Base-by-base conservation (phyloP, 129 eudicot genomes). In the Mikania micrantha region DNA sequence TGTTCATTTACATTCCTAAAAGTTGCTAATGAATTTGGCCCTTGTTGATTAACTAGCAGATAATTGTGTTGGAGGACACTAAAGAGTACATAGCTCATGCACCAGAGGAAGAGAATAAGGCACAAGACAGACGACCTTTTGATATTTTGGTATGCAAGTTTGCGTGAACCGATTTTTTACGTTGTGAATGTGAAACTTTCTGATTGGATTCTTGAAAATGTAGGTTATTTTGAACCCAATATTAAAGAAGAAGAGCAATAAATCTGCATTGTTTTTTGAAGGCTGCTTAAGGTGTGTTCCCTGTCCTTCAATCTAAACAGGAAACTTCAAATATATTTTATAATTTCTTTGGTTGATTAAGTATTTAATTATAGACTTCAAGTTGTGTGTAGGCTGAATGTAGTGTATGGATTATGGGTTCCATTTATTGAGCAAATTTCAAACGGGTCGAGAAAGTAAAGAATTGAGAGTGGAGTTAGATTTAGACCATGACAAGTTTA, bases 51-150 rank as follows among this genome's bases (percentile, higher is more conserved):
- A 10, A 60, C 29, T 59, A 20, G 27, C 79, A 91, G 97, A 87
- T 91, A 21, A 83, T 91, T 81, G 96, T 91, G 57, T 56, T 91
- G 81, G 97, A 91, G 84, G 97, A 91, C 48, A 81, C 80, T 4
- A 71, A 79, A 75, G 94, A 87, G 32, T 85, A 79, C 64, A 87
- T 91, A 58, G 72, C 88, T 20, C 82, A 87, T 69, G 82, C 74
- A n/a, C 84, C 88, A 13, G 87, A 85, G 78, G 84, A 83, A 58
- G 96, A 87, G 82, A 83, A 31, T 41, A 81, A 81, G 67, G 85
- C 81, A 58, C 90, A 84, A 20, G 90, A 83, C 38, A 70, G 97
- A 15, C 82, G 75, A 5, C 85, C 97, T n/a, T 91, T 91, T 79
- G 93, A 91, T 83, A 96, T 91, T 72, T 61, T 87, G 97, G 97